phyloP scores from a whole-genome alignment of 2,329 filamentous ascomycete species.

The Aureobasidium sp. region DNA sequence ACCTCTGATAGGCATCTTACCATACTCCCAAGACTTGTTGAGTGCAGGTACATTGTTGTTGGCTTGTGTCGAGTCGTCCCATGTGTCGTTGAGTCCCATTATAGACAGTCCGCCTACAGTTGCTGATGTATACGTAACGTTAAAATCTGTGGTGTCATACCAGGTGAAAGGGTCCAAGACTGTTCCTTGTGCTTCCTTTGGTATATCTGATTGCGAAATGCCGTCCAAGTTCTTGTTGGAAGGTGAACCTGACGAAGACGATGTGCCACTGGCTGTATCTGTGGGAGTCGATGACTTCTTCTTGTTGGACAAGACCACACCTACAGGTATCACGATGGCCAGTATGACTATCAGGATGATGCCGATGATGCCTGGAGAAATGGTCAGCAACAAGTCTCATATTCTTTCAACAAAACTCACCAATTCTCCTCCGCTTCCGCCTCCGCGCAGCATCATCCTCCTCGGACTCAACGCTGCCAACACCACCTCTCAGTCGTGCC shows the following conservation, averaged over 20 bases:
- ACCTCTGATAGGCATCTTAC: slow-evolving; percentile 69
- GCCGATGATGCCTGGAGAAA: slow-evolving; percentile 15
- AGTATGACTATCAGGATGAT: slow-evolving; percentile 36
- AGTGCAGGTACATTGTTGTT: slow-evolving; percentile 76
- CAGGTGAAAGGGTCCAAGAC: slow-evolving; percentile 85
- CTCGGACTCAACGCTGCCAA: slow-evolving; percentile 19
- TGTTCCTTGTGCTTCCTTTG: slow-evolving; percentile 57
- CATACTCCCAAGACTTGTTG: slow-evolving; percentile 70
- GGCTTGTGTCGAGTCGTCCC: slow-evolving; percentile 72
- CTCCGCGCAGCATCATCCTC: slow-evolving; percentile 30
- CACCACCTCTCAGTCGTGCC: slow-evolving; percentile 34
- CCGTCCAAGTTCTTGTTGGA: slow-evolving; percentile 38
- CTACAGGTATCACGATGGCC: slow-evolving; percentile 40
- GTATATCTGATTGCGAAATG: slow-evolving; percentile 36
- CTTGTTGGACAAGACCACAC: slow-evolving; percentile 37
- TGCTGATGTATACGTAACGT: slow-evolving; percentile 81
- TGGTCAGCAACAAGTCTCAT: slow-evolving; percentile 12
- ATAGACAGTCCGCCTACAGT: slow-evolving; percentile 80
- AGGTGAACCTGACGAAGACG: slow-evolving; percentile 23
- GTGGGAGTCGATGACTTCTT: slow-evolving; percentile 17
- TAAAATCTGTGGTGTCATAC: slow-evolving; percentile 86
- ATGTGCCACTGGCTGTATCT: slow-evolving; percentile 14
- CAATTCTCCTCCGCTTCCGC: slow-evolving; percentile 49
- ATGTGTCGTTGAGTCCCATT: slow-evolving; percentile 78
- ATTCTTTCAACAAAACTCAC: slow-evolving; percentile 32